These are phyloP conservation scores for Haplographium delicatum DNA, from an alignment of 495 filamentous ascomycete species.

Conservation along the genomic window DNA sequence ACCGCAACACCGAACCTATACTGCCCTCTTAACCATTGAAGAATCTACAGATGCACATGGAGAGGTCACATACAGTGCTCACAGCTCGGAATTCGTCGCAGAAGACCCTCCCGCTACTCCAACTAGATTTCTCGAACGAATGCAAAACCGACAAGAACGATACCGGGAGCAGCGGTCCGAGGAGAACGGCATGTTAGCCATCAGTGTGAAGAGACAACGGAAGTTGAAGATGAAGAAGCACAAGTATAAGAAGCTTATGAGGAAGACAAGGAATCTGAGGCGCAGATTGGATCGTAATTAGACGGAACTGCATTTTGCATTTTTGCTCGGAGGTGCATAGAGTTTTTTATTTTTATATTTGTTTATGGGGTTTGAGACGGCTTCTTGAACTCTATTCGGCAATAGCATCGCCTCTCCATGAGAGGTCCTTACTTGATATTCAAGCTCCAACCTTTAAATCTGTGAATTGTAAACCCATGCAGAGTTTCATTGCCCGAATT, in stretches of 20 bases:
- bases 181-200: slow-evolving; percentile 45
- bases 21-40: slow-evolving; percentile 74
- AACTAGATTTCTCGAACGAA: slow-evolving; percentile 46
- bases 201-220: slow-evolving; percentile 83
- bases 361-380: slow-evolving; percentile 2
- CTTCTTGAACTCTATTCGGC: not conserved
- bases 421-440: slow-evolving; percentile 15
- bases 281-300: slow-evolving; percentile 68
- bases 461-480: not conserved
- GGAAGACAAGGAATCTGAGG: slow-evolving; percentile 80
- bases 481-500: no score
- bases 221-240: slow-evolving; percentile 99
- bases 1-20: slow-evolving; percentile 59
- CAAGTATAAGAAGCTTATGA: slow-evolving; percentile 99
- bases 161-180: slow-evolving; percentile 27
- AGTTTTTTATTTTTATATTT: slow-evolving; percentile 8
- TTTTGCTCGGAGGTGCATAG: slow-evolving; percentile 11
- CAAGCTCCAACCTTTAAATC: not conserved
- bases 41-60: slow-evolving; percentile 69
- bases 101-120: slow-evolving; percentile 27
- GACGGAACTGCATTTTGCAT: slow-evolving; percentile 4
- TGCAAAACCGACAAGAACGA: slow-evolving; percentile 47
- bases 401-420: slow-evolving; percentile 20
- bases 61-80: slow-evolving; percentile 49
- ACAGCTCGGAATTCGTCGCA: slow-evolving; percentile 43